These are phyloP conservation scores for Yamadazyma epiphylla DNA, from an alignment of 1,139 yeast genomes.

Conservation along the genomic window DNA sequence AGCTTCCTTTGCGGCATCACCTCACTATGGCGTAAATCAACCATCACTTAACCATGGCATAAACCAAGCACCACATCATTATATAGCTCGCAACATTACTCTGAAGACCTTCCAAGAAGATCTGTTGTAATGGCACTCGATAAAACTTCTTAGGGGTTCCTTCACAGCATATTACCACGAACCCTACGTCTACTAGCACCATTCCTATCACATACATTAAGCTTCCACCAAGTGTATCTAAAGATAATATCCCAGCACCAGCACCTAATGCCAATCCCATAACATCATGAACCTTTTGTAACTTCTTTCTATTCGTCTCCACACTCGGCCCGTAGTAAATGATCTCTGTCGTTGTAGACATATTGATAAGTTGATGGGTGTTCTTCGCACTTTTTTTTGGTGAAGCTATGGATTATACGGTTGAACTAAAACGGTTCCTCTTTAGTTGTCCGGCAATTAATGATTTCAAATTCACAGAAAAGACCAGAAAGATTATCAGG, in stretches of 20 bases:
- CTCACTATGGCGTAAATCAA: too few species aligned
- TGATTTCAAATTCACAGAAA: constrained; percentile 31
- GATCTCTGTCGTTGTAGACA: constrained; percentile 7
- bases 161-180: constrained; percentile 39
- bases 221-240: constrained; percentile 65
- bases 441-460: constrained; percentile 30
- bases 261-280: constrained; percentile 65
- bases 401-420: too few species aligned
- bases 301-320: constrained; percentile 33
- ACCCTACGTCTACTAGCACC: constrained; percentile 38
- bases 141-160: constrained; percentile 46
- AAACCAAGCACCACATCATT: constrained; percentile 83
- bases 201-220: constrained; percentile 52
- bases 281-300: constrained; percentile 58
- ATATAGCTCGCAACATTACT: constrained; percentile 66
- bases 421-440: constrained; percentile 23
- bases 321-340: constrained; percentile 21
- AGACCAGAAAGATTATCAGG: constrained; percentile 40
- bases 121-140: constrained; percentile 49
- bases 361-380: constrained; percentile 4
- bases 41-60: constrained; percentile 70
- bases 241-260: constrained; percentile 67
- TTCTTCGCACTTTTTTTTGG: too few species aligned
- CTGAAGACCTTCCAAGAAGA: constrained; percentile 53
- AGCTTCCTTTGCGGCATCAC: too few species aligned